Percentiles rank a stretch among this genome's conserved stretches.
phyloP scores from a whole-genome alignment of 2,329 filamentous ascomycete species.

The Colletotrichum scovillei region DNA sequence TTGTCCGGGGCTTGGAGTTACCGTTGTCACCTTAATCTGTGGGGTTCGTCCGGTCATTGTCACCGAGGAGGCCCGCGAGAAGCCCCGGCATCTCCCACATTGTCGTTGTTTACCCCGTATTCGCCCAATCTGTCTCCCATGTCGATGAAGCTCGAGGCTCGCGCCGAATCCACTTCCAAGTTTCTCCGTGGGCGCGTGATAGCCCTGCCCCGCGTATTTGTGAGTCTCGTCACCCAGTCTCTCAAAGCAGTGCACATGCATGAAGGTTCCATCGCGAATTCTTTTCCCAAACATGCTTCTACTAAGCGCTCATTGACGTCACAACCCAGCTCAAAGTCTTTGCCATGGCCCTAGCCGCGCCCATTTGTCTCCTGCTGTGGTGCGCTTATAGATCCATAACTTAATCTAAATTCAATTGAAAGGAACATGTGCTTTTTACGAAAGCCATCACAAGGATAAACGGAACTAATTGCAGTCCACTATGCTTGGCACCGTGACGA shows the following conservation, averaged over 20 bases:
- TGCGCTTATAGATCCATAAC: background rate
- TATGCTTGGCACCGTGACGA: background rate
- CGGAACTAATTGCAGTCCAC: background rate
- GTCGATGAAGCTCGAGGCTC: background rate
- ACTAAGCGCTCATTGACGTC: background rate
- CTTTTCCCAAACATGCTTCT: background rate
- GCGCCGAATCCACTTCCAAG: constrained; percentile 1
- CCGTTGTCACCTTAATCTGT: constrained; percentile 19
- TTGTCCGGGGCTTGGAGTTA: background rate
- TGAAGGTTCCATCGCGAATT: background rate
- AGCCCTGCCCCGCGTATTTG: too few relatives aligned
- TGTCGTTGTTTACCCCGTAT: background rate
- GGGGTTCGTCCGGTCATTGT: constrained; percentile 17
- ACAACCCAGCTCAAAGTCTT: background rate
- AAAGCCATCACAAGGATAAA: background rate
- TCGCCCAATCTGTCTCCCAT: background rate
- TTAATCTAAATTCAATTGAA: background rate
- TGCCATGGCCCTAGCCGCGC: background rate
- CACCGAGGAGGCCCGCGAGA: background rate
- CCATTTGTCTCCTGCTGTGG: background rate
- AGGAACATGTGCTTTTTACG: background rate
- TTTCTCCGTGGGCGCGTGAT: constrained; percentile 19
- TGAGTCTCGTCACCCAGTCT: background rate
- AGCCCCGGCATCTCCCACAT: background rate
- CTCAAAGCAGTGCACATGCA: background rate